phyloP scores from a whole-genome alignment of 139 green algal genomes.

The Chlorella vulgaris region DNA sequence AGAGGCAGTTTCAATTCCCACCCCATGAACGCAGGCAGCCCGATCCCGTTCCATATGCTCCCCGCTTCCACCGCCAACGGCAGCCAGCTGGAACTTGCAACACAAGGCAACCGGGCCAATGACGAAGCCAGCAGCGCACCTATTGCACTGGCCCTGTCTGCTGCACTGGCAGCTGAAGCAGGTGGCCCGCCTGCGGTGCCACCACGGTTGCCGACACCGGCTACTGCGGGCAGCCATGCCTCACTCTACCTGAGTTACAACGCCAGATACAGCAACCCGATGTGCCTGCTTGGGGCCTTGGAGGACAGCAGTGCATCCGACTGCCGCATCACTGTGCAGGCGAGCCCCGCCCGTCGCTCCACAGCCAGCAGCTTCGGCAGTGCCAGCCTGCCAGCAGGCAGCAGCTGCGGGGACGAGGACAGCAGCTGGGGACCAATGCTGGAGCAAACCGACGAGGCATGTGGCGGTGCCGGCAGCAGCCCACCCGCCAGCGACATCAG shows the following conservation, averaged over 20 bases:
- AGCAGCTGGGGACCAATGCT: neutral
- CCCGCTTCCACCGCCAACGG: too few relatives aligned
- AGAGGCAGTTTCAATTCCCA: too few relatives aligned
- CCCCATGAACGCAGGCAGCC: too few relatives aligned
- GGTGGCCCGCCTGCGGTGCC: too few relatives aligned
- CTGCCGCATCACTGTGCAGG: neutral
- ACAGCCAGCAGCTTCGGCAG: neutral
- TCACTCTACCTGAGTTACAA: neutral
- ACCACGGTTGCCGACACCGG: neutral
- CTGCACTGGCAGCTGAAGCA: neutral
- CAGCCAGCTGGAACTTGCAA: too few relatives aligned
- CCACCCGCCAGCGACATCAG: too few relatives aligned
- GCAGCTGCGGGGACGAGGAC: neutral
- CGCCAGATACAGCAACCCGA: neutral
- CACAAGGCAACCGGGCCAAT: too few relatives aligned
- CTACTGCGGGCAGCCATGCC: neutral
- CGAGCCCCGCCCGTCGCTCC: neutral
- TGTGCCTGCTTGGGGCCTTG: neutral
- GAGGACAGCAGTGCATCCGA: neutral
- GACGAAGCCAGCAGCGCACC: too few relatives aligned
- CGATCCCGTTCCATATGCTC: too few relatives aligned
- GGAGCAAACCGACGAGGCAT: too few relatives aligned
- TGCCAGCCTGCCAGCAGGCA: neutral
- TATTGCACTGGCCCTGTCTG: neutral
- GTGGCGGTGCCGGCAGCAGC: too few relatives aligned